These are phyloP conservation scores for Microglena sp. DNA, from an alignment of 139 green algal genomes.

Conservation along the genomic window DNA sequence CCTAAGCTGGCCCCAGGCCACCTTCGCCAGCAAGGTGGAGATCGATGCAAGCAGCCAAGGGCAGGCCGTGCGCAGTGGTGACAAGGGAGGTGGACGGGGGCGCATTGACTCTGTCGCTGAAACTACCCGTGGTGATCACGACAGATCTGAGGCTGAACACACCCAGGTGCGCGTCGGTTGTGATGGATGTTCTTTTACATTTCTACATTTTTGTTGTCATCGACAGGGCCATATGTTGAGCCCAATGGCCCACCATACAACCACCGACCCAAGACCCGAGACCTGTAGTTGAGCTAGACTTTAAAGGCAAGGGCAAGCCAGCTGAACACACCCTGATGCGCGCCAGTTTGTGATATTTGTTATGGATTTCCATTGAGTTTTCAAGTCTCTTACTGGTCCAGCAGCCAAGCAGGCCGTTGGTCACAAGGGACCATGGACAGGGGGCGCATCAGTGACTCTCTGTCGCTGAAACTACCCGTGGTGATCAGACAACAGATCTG, in stretches of 20 bases:
- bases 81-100: conserved; percentile 82
- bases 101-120: conserved; percentile 52
- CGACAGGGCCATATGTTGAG: neutral
- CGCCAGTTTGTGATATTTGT: neutral
- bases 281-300: neutral
- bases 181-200: too few species aligned
- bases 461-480: too few species aligned
- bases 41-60: neutral
- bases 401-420: too few species aligned
- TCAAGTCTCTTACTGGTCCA: too few species aligned
- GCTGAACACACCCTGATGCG: neutral
- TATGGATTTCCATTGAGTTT: too few species aligned
- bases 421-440: too few species aligned
- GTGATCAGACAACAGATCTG: too few species aligned
- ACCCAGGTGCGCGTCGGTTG: conserved; percentile 58
- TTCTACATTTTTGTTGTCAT: too few species aligned
- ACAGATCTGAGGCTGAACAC: conserved; percentile 88
- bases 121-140: conserved; percentile 81
- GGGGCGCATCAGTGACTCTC: too few species aligned
- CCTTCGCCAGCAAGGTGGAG: neutral
- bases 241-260: neutral
- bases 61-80: conserved; percentile 21
- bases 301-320: too few species aligned
- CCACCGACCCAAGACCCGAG: neutral
- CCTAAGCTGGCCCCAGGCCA: neutral